Conservation (phyloP, 1,139 yeast species). For the Geotrichum bryndzae region DNA sequence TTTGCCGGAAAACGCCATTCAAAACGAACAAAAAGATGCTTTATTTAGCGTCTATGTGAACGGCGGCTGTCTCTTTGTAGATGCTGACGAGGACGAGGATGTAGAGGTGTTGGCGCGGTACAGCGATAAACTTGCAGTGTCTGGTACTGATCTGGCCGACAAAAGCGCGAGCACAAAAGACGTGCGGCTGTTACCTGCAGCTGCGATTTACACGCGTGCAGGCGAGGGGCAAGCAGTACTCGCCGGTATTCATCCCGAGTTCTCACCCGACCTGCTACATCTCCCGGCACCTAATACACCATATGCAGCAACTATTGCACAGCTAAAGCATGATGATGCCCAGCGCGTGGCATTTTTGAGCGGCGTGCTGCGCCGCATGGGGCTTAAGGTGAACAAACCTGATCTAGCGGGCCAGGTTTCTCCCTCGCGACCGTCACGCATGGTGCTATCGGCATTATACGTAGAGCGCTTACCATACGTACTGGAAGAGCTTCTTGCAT, state of each 20-base stretch:
- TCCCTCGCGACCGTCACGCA: background rate
- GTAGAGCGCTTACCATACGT: constrained; percentile 2
- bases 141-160: constrained; percentile 26
- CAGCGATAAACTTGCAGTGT: constrained; percentile 43
- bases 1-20: constrained; percentile 29
- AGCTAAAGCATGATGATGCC: constrained; percentile 42
- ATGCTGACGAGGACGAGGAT: constrained; percentile 49
- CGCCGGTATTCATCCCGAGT: constrained; percentile 89
- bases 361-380: constrained; percentile 52
- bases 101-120: constrained; percentile 73
- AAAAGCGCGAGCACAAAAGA: constrained; percentile 32
- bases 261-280: constrained; percentile 44
- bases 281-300: background rate
- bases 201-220: constrained; percentile 58
- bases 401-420: constrained; percentile 15
- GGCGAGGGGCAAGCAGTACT: constrained; percentile 75
- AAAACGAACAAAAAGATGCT: constrained; percentile 19
- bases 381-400: constrained; percentile 54
- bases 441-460: background rate
- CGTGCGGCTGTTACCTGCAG: constrained; percentile 41
- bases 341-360: constrained; percentile 52
- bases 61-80: constrained; percentile 84
- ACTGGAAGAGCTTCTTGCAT: background rate
- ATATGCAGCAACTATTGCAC: constrained; percentile 38
- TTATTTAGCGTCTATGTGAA: constrained; percentile 52